Conservation (phyloP, 1,284 basidiomycete genomes). For the Rhodofomes roseus region DNA sequence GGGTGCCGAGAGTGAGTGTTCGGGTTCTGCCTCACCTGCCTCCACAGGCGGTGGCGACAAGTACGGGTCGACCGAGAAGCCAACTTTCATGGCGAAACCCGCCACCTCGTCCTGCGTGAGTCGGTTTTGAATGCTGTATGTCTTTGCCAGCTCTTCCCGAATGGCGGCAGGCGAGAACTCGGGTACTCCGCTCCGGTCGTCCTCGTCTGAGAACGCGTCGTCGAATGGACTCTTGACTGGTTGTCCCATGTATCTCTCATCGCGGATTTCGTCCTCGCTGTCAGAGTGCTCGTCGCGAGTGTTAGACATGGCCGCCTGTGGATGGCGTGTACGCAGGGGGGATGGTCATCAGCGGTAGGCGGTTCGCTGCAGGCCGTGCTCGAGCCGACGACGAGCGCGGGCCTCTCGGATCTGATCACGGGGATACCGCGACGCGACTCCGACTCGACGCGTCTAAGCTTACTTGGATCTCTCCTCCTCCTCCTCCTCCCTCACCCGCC, state of each 20-base stretch:
- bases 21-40: slow-evolving; percentile 32
- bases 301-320: background rate
- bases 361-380: background rate
- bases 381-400: background rate
- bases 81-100: slow-evolving; percentile 22
- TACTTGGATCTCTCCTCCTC: background rate
- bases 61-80: slow-evolving; percentile 37
- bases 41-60: slow-evolving; percentile 56
- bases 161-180: slow-evolving; percentile 56
- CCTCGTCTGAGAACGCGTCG: slow-evolving; percentile 64
- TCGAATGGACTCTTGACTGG: slow-evolving; percentile 38
- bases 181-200: slow-evolving; percentile 42
- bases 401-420: background rate
- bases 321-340: background rate
- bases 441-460: background rate
- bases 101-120: slow-evolving; percentile 15
- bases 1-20: slow-evolving; percentile 12
- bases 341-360: background rate
- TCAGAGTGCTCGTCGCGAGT: slow-evolving; percentile 14
- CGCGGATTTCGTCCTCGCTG: slow-evolving; percentile 9
- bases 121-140: slow-evolving; percentile 23
- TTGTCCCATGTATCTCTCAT: background rate
- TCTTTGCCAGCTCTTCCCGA: slow-evolving; percentile 55
- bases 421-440: background rate
- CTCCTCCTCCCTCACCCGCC: background rate